A percentile compares a stretch with the other conserved stretches of the same genome.
Evolutionary conservation across 176 grass and related monocot species (phyloP).

Genomic region (Carex cristatella): DNA sequence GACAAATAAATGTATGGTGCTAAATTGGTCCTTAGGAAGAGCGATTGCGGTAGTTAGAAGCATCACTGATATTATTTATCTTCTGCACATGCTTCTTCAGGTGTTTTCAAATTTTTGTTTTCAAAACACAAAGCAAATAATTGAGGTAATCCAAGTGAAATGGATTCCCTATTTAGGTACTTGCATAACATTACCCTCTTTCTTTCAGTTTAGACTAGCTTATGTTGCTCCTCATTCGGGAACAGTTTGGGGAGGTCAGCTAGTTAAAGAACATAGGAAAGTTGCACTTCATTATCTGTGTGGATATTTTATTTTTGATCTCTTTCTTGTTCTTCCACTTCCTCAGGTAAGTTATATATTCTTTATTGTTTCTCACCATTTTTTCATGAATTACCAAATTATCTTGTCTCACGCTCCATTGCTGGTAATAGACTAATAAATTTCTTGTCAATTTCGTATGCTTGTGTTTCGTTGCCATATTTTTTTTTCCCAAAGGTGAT

Average conservation of each 20-base stretch:
- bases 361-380: neutral
- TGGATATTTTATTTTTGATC: constrained; percentile 78
- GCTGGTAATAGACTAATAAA: neutral
- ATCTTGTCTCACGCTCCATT: neutral
- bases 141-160: neutral
- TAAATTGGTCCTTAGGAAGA: constrained; percentile 64
- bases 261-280: constrained; percentile 78
- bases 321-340: constrained; percentile 83
- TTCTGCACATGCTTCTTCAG: constrained; percentile 95
- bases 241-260: constrained; percentile 69
- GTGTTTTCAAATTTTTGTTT: constrained; percentile 29
- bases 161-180: neutral
- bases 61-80: constrained; percentile 88
- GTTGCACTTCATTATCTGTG: constrained; percentile 69
- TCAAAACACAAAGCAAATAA: neutral
- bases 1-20: constrained; percentile 75
- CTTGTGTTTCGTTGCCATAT: neutral
- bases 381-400: neutral
- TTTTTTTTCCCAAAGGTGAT: constrained; percentile 51
- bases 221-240: constrained; percentile 86
- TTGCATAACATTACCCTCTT: constrained; percentile 2
- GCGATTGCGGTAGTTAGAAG: constrained; percentile 73
- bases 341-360: constrained; percentile 51
- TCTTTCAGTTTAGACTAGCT: constrained; percentile 80
- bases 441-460: too few relatives aligned